Evolutionary conservation across 2,329 filamentous ascomycete species (phyloP).

Genomic region (Penicillium aurantiogriseum): DNA sequence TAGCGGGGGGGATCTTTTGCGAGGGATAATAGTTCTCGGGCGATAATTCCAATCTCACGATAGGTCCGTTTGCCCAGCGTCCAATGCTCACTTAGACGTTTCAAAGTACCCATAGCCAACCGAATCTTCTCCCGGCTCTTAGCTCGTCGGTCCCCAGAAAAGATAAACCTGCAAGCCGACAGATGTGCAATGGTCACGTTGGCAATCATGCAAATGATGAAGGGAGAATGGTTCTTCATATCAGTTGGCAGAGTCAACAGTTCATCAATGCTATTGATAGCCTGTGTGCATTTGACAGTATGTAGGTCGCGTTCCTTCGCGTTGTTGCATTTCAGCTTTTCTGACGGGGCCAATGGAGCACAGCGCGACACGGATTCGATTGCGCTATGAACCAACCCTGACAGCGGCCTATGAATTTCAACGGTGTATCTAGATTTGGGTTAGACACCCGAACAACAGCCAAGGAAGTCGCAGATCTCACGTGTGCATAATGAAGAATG

Average conservation of each 20-base stretch:
- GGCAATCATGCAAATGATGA: constrained; percentile 44
- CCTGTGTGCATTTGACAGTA: constrained; percentile 37
- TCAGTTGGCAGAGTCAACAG: constrained; percentile 38
- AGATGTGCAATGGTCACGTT: constrained; percentile 59
- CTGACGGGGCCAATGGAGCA: constrained; percentile 18
- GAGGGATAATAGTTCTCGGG: constrained; percentile 30
- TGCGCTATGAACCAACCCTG: constrained; percentile 38
- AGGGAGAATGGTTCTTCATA: constrained; percentile 39
- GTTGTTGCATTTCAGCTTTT: constrained; percentile 8
- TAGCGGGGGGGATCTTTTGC: not conserved
- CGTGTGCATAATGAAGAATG: constrained; percentile 66
- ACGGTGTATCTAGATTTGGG: constrained; percentile 30
- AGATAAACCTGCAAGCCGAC: constrained; percentile 41
- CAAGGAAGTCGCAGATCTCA: constrained; percentile 35
- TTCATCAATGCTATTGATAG: constrained; percentile 39
- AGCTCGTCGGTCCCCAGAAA: constrained; percentile 30
- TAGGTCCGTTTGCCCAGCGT: constrained; percentile 34
- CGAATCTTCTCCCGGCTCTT: constrained; percentile 42
- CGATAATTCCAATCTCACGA: constrained; percentile 41
- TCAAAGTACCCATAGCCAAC: constrained; percentile 41
- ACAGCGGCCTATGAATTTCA: constrained; percentile 41
- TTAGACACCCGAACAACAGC: not conserved
- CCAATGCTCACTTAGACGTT: constrained; percentile 38
- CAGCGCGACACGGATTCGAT: constrained; percentile 42
- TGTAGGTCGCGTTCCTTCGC: constrained; percentile 34